Evolutionary conservation across 495 filamentous ascomycete genomes (phyloP).

Genomic region (Sphaerosporella brunnea): DNA sequence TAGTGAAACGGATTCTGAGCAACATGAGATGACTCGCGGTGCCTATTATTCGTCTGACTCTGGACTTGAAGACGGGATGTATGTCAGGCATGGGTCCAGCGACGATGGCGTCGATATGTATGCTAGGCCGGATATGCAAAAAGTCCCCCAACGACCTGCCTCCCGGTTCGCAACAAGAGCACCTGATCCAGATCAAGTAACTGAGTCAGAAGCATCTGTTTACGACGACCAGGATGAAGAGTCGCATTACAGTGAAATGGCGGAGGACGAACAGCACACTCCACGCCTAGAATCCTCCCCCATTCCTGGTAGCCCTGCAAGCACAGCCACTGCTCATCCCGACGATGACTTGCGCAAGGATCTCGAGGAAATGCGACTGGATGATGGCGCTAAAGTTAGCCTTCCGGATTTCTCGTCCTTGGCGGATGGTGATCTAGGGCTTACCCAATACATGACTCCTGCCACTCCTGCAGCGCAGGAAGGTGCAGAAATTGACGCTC

Average conservation of each 20-base stretch:
- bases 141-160: conserved; percentile 21
- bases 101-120: conserved; percentile 38
- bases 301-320: conserved; percentile 1
- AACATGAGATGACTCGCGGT: not conserved
- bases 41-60: not conserved
- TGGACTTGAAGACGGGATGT: not conserved
- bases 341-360: conserved; percentile 27
- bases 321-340: conserved; percentile 9
- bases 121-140: conserved; percentile 48
- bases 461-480: conserved; percentile 32
- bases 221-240: conserved; percentile 34
- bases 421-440: conserved; percentile 26
- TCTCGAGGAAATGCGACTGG: conserved; percentile 8
- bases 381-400: conserved; percentile 23
- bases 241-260: conserved; percentile 29
- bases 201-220: conserved; percentile 26
- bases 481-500: not conserved
- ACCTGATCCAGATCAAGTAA: conserved; percentile 17
- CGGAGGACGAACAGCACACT: conserved; percentile 11
- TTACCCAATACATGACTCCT: conserved; percentile 36
- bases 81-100: not conserved
- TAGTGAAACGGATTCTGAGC: conserved; percentile 19
- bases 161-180: conserved; percentile 23
- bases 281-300: conserved; percentile 14
- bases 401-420: conserved; percentile 33